Conservation (phyloP, 2,329 filamentous ascomycete species). For the Aureobasidium namibiae region DNA sequence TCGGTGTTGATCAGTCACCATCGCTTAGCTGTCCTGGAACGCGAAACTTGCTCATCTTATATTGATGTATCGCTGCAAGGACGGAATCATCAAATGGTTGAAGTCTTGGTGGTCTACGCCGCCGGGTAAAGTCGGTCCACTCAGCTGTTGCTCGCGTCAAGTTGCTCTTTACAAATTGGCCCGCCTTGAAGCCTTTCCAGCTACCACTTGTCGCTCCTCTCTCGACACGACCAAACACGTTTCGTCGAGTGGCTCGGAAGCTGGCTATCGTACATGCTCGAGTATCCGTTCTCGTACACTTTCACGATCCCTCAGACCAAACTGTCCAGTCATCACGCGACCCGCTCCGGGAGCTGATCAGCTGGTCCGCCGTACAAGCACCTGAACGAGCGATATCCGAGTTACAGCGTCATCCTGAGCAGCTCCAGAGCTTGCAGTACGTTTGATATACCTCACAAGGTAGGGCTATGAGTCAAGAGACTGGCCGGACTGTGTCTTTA, state of each 20-base stretch:
- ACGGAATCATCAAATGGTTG: neutral
- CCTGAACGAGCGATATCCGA: neutral
- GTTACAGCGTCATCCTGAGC: too few relatives aligned
- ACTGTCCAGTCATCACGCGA: neutral
- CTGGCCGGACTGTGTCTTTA: neutral
- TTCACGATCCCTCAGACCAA: neutral
- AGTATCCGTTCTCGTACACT: neutral
- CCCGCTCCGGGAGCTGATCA: neutral
- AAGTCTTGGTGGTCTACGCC: neutral
- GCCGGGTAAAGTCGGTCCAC: neutral
- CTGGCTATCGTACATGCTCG: neutral
- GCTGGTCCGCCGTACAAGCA: neutral
- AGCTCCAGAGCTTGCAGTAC: neutral
- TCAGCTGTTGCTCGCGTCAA: neutral
- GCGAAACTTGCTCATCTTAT: slow-evolving; percentile 1
- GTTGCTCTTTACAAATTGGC: neutral
- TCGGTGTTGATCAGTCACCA: neutral
- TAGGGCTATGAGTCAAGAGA: neutral
- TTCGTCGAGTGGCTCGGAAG: too few relatives aligned
- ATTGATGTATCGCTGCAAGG: slow-evolving; percentile 3
- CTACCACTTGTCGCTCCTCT: neutral
- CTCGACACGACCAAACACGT: neutral
- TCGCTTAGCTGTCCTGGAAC: neutral
- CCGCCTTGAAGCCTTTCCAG: neutral
- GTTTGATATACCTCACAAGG: neutral